Base-by-base conservation (phyloP, 352 stramenopile species). In the Phytopythium vexans region DNA sequence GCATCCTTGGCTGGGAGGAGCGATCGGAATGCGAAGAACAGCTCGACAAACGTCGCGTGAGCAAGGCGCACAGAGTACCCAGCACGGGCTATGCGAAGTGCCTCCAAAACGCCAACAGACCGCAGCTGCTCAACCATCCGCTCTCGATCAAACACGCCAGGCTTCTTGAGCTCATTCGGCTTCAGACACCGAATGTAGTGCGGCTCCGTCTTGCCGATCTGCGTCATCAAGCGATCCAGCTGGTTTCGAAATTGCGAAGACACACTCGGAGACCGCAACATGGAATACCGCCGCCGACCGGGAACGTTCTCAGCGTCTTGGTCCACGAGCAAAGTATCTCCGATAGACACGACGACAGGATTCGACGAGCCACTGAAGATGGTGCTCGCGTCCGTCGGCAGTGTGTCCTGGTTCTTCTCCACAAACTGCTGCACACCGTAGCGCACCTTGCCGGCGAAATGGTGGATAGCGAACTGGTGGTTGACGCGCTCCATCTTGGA, bases 131-230 rank as follows among this genome's bases (percentile, higher is more conserved):
- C 90, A 4, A 99, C 89, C 78, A 99, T 96, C 36, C 95, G 88
- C 46, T 78, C 65, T 33, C 77, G 79, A 59, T 92, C 68, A 32
- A 94, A 89, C 15, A 76, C 59, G 9, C 67, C 65, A 3, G 83
- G 49, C 34, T 73, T 77, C 62, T 92, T 91, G 2, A 87, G 52
- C 68, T 99, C 95, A 61, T 99, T 99, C 39, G 97, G 96, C 72
- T 99, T 99, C 3, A 99, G 73, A 62, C 97, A 99, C 38, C 97
- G 94, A 58, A 99, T 95, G 63, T 99, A 99, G 65, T 99, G 97
- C 8, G 96, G 95, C 58, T 97, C 77, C 0, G 96, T 99, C 45
- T 77, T 73, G 34, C 96, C 92, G 50, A 99, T 99, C 36, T 97
- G 83, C 15, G 83, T 65, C 41, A 98, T 95, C 5, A 99, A 78